A percentile compares a stretch with the other conserved stretches of the same genome.
Conservation (phyloP, 2,329 filamentous ascomycete genomes). For the Venturia carpophila region DNA sequence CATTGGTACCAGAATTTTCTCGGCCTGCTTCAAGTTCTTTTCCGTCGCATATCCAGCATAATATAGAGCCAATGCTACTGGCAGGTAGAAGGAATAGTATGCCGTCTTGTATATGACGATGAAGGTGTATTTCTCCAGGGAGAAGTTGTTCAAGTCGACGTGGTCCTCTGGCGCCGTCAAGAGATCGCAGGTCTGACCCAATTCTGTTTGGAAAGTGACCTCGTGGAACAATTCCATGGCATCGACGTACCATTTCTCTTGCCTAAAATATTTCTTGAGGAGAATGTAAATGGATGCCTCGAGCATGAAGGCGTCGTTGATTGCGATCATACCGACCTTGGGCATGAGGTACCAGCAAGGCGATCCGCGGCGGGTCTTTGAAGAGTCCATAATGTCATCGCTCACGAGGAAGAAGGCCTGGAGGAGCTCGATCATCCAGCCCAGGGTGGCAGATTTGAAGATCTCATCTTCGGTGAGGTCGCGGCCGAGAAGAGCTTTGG, state of each 20-base stretch:
- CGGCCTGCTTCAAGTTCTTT: conserved; percentile 79
- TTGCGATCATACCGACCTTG: conserved; percentile 87
- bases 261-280: conserved; percentile 87
- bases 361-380: conserved; percentile 86
- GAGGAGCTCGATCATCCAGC: conserved; percentile 96
- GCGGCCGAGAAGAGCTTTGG: conserved; percentile 65
- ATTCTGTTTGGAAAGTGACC: conserved; percentile 84
- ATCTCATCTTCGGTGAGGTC: conserved; percentile 74
- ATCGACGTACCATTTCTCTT: conserved; percentile 80
- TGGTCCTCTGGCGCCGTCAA: conserved; percentile 92
- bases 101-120: conserved; percentile 99
- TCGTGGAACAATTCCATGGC: conserved; percentile 96
- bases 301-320: conserved; percentile 97
- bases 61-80: conserved; percentile 82
- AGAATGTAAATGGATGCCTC: conserved; percentile 84
- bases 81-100: conserved; percentile 98
- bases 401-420: conserved; percentile 98
- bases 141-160: conserved; percentile 92
- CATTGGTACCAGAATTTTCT: conserved; percentile 90
- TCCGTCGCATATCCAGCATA: conserved; percentile 77
- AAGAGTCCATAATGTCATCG: conserved; percentile 97
- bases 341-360: conserved; percentile 95
- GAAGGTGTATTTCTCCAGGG: conserved; percentile 89
- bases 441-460: conserved; percentile 78
- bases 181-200: conserved; percentile 89